phyloP scores from a whole-genome alignment of 768 basidiomycete genomes.

The Mycena maculata region DNA sequence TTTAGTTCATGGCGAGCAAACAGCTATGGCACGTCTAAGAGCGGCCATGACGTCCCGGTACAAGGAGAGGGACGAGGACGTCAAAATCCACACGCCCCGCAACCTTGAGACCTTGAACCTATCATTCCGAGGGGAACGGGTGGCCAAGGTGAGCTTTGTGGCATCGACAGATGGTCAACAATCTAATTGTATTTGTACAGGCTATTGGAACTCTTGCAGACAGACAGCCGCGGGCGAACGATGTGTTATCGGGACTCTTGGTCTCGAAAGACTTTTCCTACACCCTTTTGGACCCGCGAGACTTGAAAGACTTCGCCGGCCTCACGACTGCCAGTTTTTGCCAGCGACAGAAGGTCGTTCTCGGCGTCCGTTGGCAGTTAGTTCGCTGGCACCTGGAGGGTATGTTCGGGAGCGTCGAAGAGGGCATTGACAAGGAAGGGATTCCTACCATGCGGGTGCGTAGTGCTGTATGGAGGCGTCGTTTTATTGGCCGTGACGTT shows the following conservation, averaged over 20 bases:
- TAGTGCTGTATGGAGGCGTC: too few species aligned
- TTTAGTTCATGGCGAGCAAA: slow-evolving; percentile 96
- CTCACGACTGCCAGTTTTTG: slow-evolving; percentile 90
- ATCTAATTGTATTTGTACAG: slow-evolving; percentile 52
- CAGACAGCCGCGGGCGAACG: slow-evolving; percentile 77
- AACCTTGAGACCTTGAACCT: slow-evolving; percentile 92
- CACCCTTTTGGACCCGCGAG: slow-evolving; percentile 93
- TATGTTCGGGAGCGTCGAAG: slow-evolving; percentile 89
- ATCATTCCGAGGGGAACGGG: slow-evolving; percentile 94
- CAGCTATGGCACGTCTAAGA: slow-evolving; percentile 91
- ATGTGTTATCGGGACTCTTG: slow-evolving; percentile 86
- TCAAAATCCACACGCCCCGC: slow-evolving; percentile 96
- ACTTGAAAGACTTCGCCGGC: slow-evolving; percentile 95
- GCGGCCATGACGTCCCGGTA: slow-evolving; percentile 91
- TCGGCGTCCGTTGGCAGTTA: slow-evolving; percentile 92
- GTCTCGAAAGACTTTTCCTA: slow-evolving; percentile 98
- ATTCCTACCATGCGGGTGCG: slow-evolving; percentile 59
- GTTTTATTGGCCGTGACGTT: too few species aligned
- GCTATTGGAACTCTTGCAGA: slow-evolving; percentile 93
- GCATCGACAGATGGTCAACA: background rate
- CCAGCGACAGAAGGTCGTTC: slow-evolving; percentile 84
- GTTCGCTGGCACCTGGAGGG: slow-evolving; percentile 97
- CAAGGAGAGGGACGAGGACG: slow-evolving; percentile 94
- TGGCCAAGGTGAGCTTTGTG: slow-evolving; percentile 80
- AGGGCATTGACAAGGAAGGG: slow-evolving; percentile 77